phyloP scores from a whole-genome alignment of 805 yeast genomes.

The Cyberlindnera nakhonratchasimensis region DNA sequence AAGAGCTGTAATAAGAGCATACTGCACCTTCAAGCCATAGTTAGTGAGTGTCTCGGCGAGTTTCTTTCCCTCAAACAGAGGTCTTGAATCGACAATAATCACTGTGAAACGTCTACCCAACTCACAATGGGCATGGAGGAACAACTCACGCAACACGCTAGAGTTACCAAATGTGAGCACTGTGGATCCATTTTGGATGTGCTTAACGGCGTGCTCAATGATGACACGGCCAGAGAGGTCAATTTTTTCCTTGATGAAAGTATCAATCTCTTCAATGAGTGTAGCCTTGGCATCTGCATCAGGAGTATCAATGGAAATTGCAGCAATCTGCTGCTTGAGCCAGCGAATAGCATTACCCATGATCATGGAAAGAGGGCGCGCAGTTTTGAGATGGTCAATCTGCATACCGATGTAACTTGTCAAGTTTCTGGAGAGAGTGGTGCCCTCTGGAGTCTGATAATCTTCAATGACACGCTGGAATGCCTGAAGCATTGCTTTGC shows the following conservation, averaged over 20 bases:
- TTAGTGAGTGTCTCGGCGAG: slow-evolving; percentile 62
- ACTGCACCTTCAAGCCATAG: slow-evolving; percentile 64
- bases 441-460: slow-evolving; percentile 80
- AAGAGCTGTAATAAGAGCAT: slow-evolving; percentile 74
- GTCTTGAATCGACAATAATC: slow-evolving; percentile 88
- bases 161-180: slow-evolving; percentile 88
- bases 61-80: slow-evolving; percentile 87
- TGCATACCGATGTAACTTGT: slow-evolving; percentile 87
- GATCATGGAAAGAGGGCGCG: slow-evolving; percentile 86
- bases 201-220: slow-evolving; percentile 72
- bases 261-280: slow-evolving; percentile 67
- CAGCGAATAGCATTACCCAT: slow-evolving; percentile 99
- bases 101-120: slow-evolving; percentile 71
- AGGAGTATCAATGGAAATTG: slow-evolving; percentile 65
- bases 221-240: slow-evolving; percentile 81
- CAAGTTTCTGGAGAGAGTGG: slow-evolving; percentile 82
- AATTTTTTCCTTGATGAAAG: slow-evolving; percentile 79
- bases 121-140: slow-evolving; percentile 61
- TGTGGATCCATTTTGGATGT: slow-evolving; percentile 71
- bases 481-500: slow-evolving; percentile 78
- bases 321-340: slow-evolving; percentile 91
- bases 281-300: slow-evolving; percentile 58
- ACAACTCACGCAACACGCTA: slow-evolving; percentile 71
- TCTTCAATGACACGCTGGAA: slow-evolving; percentile 77
- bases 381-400: slow-evolving; percentile 85